Evolutionary conservation across 75 land plant species (phyloP), one percentile per base, ranked within the genome.

Genomic region (Cryptomeria japonica): DNA sequence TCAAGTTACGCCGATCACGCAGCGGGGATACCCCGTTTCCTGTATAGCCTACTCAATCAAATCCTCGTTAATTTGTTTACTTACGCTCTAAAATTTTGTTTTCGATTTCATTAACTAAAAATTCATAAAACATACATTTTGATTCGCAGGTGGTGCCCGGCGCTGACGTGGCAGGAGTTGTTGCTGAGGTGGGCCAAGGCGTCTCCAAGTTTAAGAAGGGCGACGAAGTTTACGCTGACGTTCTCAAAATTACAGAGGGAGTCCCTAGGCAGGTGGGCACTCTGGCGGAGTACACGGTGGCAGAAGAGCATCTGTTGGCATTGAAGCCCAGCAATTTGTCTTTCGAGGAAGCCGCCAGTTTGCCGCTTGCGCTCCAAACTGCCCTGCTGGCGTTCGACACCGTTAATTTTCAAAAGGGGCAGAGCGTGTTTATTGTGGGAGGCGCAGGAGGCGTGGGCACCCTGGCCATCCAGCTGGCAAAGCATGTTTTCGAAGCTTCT

Each of bases 361-460:
- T 92, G 87, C 92, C 91, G 39, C 87, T 92, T 14, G 90, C 92
- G 19, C 55, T 92, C 68, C 70, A 51, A 76, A 91, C 93, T 55
- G 92, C 90, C 11, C 87, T 89, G 41, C 86, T 89, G 84, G 92
- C 88, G 5, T 89, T 91, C 7, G 87, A 87, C 25, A 89, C 58
- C 16, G 92, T 87, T 16, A 72, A 80, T 36, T 87, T 92, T 34
- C 28, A 91, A 77, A 86, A 55, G 39, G 93, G 93, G 37, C 86
- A 91, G 84, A 91, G 75, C 31, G 86, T 89, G 32, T 84, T 92
- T 28, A 58, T 92, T 39, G 86, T 82, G 5, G 93, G 93, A 55
- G 93, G 93, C 25, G 90, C 93, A 39, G 92, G 93, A 6, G 93
- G 93, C 3, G 92, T 92, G 34, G 93, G 93, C 36, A 89, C 78